A percentile compares a stretch with the other conserved stretches of the same genome.
Evolutionary conservation across 768 basidiomycete species (phyloP).

Genomic region (Pluteus cervinus): DNA sequence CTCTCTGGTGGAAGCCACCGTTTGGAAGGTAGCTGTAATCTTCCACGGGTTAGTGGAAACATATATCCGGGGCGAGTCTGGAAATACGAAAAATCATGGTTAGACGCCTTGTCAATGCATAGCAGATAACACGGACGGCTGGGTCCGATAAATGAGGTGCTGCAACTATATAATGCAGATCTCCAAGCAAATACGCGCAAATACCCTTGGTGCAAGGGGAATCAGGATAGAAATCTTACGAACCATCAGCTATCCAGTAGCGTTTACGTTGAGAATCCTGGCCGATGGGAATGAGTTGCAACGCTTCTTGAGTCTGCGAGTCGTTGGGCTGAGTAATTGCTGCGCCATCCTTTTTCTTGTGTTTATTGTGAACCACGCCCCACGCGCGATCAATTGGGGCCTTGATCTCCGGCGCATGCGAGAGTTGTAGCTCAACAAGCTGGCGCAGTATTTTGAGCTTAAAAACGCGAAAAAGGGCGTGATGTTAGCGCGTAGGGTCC

Average conservation of each 20-base stretch:
- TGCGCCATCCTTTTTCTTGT: conserved; percentile 70
- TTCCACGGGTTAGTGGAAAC: conserved; percentile 90
- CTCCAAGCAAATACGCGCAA: conserved; percentile 68
- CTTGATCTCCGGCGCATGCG: conserved; percentile 65
- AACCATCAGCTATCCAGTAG: conserved; percentile 87
- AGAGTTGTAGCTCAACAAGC: conserved; percentile 79
- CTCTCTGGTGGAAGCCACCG: conserved; percentile 62
- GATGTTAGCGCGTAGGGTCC: conserved; percentile 5
- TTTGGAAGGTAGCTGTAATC: conserved; percentile 69
- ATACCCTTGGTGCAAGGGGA: conserved; percentile 33
- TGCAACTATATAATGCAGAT: conserved; percentile 34
- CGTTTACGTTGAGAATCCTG: conserved; percentile 73
- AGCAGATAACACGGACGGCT: conserved; percentile 22
- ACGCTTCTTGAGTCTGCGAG: conserved; percentile 57
- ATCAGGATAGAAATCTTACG: conserved; percentile 42
- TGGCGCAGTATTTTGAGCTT: conserved; percentile 81
- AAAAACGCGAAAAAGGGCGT: conserved; percentile 7
- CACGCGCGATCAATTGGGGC: conserved; percentile 75
- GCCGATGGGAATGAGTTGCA: conserved; percentile 68
- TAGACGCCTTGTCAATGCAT: conserved; percentile 19
- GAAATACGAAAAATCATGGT: conserved; percentile 16
- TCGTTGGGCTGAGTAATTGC: conserved; percentile 53
- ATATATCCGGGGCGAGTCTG: conserved; percentile 84
- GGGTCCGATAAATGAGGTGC: conserved; percentile 33
- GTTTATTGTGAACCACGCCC: conserved; percentile 80